Base-by-base conservation (phyloP, 208 protist genomes). In the Acanthamoeba castellanii region DNA sequence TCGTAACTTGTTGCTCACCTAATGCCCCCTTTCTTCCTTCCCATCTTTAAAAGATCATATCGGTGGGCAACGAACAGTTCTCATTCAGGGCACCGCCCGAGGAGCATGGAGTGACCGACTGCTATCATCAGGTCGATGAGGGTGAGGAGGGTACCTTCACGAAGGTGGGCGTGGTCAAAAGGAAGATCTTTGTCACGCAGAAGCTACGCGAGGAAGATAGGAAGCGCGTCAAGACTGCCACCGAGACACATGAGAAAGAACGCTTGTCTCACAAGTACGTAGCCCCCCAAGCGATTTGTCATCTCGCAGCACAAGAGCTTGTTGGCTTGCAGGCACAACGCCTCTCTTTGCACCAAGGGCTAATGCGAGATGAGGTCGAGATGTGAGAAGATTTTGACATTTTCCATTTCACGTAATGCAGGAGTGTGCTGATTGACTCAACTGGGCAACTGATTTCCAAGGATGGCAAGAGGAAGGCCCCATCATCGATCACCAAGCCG, bases 141-240 rank as follows among this genome's bases (percentile, higher is more conserved):
- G 78, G 45, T 7, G 78, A 87, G 6, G 78, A 74, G 27, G 61
- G 85, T 34, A 92, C 55, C 8, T 68, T 92, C 59, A 74, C 64
- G 22, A 92, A 92, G 59, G 85, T 92, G 32, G 85, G 85, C 25
- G 59, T 74, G 18, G 85, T 92, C 52, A 92, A 92, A 59, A 37
- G 64, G 25, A 92, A 92, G 85, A 92, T 92, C 59, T 76, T 92
- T 52, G 55, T 92, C 42, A 55, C 85, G 14, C 85, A 92, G 64
- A 68, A 92, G 85, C 59, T 92, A 22, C 85, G 85, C 27, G 64
- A 68, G 25, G 59, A 92, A n/a, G 85, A 92, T 16, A 66, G 85
- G 42, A 74, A 92, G 59, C 55, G 85, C 11, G 64, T 92, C 59
- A 92, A 92, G 85, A 76, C 52, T 3, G 55, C 85, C 57, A 92